Evolutionary conservation across 2,329 filamentous ascomycete species (phyloP), one percentile per base, ranked within the genome.

Genomic region (Hypoxylon sp.): DNA sequence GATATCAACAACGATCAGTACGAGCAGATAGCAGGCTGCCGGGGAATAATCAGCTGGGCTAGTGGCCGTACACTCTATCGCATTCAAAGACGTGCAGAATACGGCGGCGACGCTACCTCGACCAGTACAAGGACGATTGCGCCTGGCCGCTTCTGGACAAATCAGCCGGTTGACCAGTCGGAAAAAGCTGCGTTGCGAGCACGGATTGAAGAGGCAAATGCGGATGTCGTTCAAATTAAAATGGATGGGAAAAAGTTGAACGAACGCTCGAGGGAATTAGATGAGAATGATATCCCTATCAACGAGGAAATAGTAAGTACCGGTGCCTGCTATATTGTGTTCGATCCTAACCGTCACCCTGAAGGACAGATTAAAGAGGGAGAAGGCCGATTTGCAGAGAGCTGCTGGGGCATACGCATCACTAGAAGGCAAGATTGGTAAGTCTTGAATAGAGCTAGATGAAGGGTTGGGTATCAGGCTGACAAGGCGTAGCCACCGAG

Each of bases 71-170:
- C 86, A 46, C 77, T 74, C 7, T 93, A 90, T 72, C 81, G 79
- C 17, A 83, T 95, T 48, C 81, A 80, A 4, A 85, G 90, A 13
- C 87, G 94, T 43, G 82, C 80, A 63, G 94, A 98, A 72, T 97
- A 97, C 73, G 92, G 91, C 2, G 83, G 86, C 1, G 78, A 82
- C 43, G 91, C 89, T 11, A 85, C 84, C 43, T 91, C 91, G 1
- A 92, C 90, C 1, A 79, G 81, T 18, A 87, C 89, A 11, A 83
- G 80, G 29, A 78, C 78, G 50, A 77, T 97, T 11, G 78, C 73
- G 13, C 75, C 74, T 1, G 91, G 91, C 3, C 78, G 72, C 29
- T 84, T 83, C 68, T 97, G 95, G 87, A 92, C 88, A 0, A 86
- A 92, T 41, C 87, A 91, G 60, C 88, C 90, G 2, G 82, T 92